Evolutionary conservation across 495 filamentous ascomycete genomes (phyloP), one percentile per base, ranked within the genome.

Genomic region (Penicillium fimorum): DNA sequence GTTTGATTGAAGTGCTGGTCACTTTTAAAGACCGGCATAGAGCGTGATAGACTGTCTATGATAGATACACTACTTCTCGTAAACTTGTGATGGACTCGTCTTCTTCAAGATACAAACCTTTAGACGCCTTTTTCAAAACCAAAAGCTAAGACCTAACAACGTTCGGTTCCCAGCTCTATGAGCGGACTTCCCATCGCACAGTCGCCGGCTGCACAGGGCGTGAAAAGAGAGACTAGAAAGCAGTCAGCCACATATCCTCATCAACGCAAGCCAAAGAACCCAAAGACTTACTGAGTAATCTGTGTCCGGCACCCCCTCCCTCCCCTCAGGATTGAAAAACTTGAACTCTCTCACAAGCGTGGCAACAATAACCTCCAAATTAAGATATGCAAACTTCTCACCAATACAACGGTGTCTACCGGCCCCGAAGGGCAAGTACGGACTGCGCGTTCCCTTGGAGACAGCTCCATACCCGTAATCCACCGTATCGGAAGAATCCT

Each of bases 391-490:
- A 68, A 97, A 98, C 65, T 96, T 91, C 76, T 97, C 94, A 45
- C 94, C 94, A 65, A 98, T 97, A 70, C 94, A 98, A 10, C 94
- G 76, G 73, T 98, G 94, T 50, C 94, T 79, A 5, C 94, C 94
- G 1, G 92, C 94, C 2, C 94, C 94, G 66, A 98, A 98, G 0
- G 94, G 94, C 17, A 98, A 79, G 73, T 97, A 98, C 2, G 94
- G 92, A 46, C 87, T 91, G 27, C 75, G 76, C 5, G 91, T 84
- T 20, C 94, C 93, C 76, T 96, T 96, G 71, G 82, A 88, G 49
- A 96, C 85, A 29, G 91, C 75, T n/a, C 93, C 94, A 70, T 96
- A 97, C 29, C 93, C 94, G 64, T 97, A 97, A 64, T 97, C 92
- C 32, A 91, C 76, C 64, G 54, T 66, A 51, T 86, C 88, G 71